phyloP scores from a whole-genome alignment of 1,139 yeast genomes.

The Hyphopichia pseudoburtonii region DNA sequence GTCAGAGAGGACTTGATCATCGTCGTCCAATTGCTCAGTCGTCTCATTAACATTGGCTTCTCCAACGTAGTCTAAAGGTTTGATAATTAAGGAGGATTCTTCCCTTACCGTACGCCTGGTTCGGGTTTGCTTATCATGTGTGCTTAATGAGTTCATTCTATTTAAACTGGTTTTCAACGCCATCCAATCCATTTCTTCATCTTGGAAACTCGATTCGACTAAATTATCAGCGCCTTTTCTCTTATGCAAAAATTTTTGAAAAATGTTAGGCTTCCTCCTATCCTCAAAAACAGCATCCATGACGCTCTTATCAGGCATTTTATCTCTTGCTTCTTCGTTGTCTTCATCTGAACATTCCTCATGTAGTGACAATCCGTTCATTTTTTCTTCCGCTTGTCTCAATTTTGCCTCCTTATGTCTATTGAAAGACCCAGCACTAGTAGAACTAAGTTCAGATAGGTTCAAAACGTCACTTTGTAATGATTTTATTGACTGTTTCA shows the following conservation, averaged over 20 bases:
- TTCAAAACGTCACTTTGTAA: constrained; percentile 50
- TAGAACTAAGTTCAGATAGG: constrained; percentile 73
- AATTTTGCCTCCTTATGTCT: constrained; percentile 62
- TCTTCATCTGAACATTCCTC: constrained; percentile 18
- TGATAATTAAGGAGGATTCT: constrained; percentile 62
- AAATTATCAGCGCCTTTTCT: constrained; percentile 32
- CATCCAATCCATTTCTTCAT: constrained; percentile 41
- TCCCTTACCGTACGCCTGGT: constrained; percentile 67
- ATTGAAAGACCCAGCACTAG: constrained; percentile 83
- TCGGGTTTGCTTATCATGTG: constrained; percentile 68
- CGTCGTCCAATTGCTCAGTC: constrained; percentile 23
- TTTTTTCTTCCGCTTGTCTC: constrained; percentile 22
- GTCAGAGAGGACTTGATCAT: constrained; percentile 16
- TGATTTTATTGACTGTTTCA: constrained; percentile 43
- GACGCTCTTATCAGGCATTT: constrained; percentile 22
- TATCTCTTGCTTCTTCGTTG: constrained; percentile 19
- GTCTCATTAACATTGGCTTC: constrained; percentile 48
- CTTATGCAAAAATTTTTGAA: constrained; percentile 51
- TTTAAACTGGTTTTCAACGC: constrained; percentile 56
- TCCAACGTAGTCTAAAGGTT: constrained; percentile 66
- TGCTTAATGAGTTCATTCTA: constrained; percentile 72
- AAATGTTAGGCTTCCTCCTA: constrained; percentile 51
- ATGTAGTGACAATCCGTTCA: constrained; percentile 20
- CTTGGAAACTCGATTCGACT: constrained; percentile 36
- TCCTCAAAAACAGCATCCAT: constrained; percentile 47